Percentiles rank a stretch among this genome's conserved stretches.
phyloP scores from a whole-genome alignment of 1,284 basidiomycete species.

The Moesziomyces sp. region DNA sequence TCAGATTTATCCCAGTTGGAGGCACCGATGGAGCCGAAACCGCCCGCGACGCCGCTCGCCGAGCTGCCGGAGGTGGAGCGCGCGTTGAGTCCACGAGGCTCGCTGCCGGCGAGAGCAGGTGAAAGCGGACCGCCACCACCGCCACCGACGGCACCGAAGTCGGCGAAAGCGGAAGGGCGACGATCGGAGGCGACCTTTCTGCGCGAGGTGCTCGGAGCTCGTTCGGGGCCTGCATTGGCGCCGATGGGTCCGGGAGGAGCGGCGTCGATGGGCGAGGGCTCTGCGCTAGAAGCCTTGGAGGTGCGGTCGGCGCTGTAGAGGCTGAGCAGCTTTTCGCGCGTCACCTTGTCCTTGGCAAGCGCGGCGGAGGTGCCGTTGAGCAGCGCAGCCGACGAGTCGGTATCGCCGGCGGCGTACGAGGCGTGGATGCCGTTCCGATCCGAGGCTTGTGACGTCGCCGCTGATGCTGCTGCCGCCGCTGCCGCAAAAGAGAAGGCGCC shows the following conservation, averaged over 20 bases:
- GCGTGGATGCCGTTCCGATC: conserved; percentile 23
- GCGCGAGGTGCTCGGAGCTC: conserved; percentile 37
- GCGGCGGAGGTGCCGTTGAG: conserved; percentile 30
- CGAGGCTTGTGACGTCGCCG: conserved; percentile 31
- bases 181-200: conserved; percentile 37
- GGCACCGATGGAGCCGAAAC: conserved; percentile 26
- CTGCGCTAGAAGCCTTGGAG: conserved; percentile 23
- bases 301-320: conserved; percentile 54
- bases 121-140: conserved; percentile 30
- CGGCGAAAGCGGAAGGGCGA: conserved; percentile 33
- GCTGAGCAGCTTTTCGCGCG: conserved; percentile 53
- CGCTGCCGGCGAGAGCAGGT: conserved; percentile 24
- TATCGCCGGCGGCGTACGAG: conserved; percentile 13
- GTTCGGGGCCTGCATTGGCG: conserved; percentile 19
- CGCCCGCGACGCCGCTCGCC: conserved; percentile 6
- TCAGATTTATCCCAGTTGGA: conserved; percentile 45
- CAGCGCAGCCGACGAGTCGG: conserved; percentile 25
- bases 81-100: conserved; percentile 55
- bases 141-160: conserved; percentile 25
- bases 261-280: conserved; percentile 31
- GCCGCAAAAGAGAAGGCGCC: conserved; percentile 62
- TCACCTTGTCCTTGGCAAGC: conserved; percentile 41
- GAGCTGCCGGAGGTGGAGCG: conserved; percentile 42
- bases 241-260: conserved; percentile 9
- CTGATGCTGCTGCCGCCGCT: conserved; percentile 25